Evolutionary conservation across 352 stramenopile genomes (phyloP).

Genomic region (Pythium pyrilobum): DNA sequence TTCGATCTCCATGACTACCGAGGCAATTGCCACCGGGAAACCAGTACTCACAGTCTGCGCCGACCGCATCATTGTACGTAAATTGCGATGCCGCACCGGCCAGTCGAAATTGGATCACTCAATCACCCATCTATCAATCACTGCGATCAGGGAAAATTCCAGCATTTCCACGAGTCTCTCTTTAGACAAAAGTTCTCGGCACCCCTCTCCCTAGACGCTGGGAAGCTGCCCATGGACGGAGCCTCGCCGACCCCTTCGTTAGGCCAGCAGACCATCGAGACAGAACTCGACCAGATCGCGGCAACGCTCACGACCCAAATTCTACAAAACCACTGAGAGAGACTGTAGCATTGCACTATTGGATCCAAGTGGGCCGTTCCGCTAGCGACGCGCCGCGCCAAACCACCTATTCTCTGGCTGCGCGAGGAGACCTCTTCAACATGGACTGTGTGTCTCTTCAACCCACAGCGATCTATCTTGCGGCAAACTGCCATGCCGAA

Average conservation of each 20-base stretch:
- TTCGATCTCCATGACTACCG: constrained; percentile 79
- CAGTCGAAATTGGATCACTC: neutral
- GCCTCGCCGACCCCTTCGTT: neutral
- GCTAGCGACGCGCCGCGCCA: neutral
- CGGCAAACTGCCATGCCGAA: too few relatives aligned
- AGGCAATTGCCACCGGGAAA: constrained; percentile 53
- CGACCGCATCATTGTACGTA: constrained; percentile 36
- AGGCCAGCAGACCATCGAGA: constrained; percentile 25
- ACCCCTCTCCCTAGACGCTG: constrained; percentile 10
- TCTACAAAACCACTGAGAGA: too few relatives aligned
- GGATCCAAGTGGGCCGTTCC: neutral
- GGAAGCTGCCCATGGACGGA: neutral
- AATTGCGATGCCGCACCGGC: neutral
- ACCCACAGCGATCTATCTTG: constrained; percentile 8
- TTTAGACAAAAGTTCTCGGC: constrained; percentile 18
- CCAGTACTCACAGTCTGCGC: constrained; percentile 45
- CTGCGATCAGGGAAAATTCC: constrained; percentile 44
- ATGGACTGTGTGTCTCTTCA: constrained; percentile 20
- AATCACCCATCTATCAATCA: neutral
- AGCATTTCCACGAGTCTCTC: constrained; percentile 42
- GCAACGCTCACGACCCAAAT: constrained; percentile 1
- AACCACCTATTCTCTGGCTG: neutral
- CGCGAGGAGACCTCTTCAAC: constrained; percentile 15
- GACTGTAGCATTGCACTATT: neutral
- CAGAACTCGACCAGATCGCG: constrained; percentile 29